Base-by-base conservation (phyloP, 2,329 filamentous ascomycete genomes). In the Tricladium varicosporioides region DNA sequence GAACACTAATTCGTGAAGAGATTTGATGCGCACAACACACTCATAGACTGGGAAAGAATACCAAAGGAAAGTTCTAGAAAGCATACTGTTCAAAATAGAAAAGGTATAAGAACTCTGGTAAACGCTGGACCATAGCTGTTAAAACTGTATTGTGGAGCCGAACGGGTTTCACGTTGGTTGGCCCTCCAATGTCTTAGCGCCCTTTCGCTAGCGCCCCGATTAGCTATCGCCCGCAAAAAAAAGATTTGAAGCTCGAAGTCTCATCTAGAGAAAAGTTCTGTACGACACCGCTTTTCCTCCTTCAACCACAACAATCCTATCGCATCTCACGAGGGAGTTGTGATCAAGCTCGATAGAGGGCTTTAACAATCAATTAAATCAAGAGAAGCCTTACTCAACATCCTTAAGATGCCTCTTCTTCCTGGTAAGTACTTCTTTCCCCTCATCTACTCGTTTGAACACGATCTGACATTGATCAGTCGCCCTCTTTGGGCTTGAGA, bases 401-500 rank as follows among this genome's bases (percentile, higher is more conserved):
- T 27, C 46, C 44, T 58, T 67, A 77, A 67, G 65, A 86, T 86
- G 83, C 77, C 81, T 74, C 73, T 79, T 63, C 71, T 81, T 69
- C 81, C 83, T 62, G 67, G 64, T 71, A 64, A 63, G 54, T 61
- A 44, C 5, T 48, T 16, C 32, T 15, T 4, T 22, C 9, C 27
- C n/a, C 27, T 40, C 48, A 32, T 36, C 42, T 5, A 8, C 51
- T 36, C 36, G 19, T 18, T 42, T 18, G 27, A 51, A 59, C n/a
- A 15, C 44, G 22, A 57, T 61, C 66, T 83, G 80, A 71, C 54
- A 42, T 45, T 47, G 10, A 42, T 54, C 58, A 71, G 89, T 94
- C 75, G 90, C 89, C 73, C 82, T 97, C 73, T 99, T 94, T 74
- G 92, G 92, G 76, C 88, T 97, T 67, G 87, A 91, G 80, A 89